A percentile compares a stretch with the other conserved stretches of the same genome.
phyloP scores from a whole-genome alignment of 2,329 filamentous ascomycete genomes.

The Fusarium albidum region DNA sequence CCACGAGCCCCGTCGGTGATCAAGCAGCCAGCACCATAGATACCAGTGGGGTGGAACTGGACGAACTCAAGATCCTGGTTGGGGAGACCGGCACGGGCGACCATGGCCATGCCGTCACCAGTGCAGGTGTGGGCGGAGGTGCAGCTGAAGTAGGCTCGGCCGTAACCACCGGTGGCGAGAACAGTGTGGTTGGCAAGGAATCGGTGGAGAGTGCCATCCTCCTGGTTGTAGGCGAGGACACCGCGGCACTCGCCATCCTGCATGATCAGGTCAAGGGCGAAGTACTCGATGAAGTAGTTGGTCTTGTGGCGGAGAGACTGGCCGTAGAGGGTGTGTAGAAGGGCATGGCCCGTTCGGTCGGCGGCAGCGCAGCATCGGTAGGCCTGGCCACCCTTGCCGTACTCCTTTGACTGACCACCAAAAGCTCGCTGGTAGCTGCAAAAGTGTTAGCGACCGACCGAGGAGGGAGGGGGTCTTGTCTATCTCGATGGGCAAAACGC shows the following conservation, averaged over 20 bases:
- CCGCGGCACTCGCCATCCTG: slow-evolving; percentile 96
- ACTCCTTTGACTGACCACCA: slow-evolving; percentile 95
- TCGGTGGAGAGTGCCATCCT: slow-evolving; percentile 96
- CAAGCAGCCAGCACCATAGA: slow-evolving; percentile 97
- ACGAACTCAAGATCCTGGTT: slow-evolving; percentile 99
- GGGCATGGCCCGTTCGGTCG: slow-evolving; percentile 95
- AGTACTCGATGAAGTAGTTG: slow-evolving; percentile 99
- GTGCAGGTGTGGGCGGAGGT: slow-evolving; percentile 98
- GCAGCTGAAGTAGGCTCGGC: slow-evolving; percentile 97
- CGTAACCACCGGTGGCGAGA: slow-evolving; percentile 95
- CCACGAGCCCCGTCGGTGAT: slow-evolving; percentile 98
- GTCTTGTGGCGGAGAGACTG: slow-evolving; percentile 97
- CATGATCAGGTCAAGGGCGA: slow-evolving; percentile 97
- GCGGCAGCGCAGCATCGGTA: slow-evolving; percentile 97
- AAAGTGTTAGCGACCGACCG: slow-evolving; percentile 22
- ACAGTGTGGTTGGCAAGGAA: slow-evolving; percentile 98
- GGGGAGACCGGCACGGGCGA: slow-evolving; percentile 93
- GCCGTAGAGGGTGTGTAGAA: slow-evolving; percentile 97
- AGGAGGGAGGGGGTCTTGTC: too few relatives aligned
- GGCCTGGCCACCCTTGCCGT: slow-evolving; percentile 95
- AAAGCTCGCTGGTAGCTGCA: slow-evolving; percentile 96
- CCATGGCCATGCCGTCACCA: slow-evolving; percentile 99
- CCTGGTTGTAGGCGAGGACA: slow-evolving; percentile 97
- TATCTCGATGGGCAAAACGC: slow-evolving; percentile 46
- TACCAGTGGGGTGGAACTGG: slow-evolving; percentile 98